Conservation (phyloP, 2,329 filamentous ascomycete species). For the Dothistroma pini region DNA sequence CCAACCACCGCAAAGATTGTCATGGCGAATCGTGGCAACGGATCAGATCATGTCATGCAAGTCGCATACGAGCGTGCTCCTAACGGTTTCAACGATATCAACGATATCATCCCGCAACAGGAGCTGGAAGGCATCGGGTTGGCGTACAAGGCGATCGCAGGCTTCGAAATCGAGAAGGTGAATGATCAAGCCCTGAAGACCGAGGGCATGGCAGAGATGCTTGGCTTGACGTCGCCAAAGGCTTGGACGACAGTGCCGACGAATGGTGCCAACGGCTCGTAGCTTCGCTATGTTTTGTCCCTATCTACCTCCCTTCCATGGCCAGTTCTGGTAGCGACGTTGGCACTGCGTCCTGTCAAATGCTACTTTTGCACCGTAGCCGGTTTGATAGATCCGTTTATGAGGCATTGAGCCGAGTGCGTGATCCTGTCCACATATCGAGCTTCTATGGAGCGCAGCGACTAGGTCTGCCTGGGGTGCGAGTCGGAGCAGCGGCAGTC, state of each 20-base stretch:
- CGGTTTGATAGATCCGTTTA: too few relatives aligned
- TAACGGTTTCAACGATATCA: slow-evolving; percentile 40
- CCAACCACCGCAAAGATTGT: slow-evolving; percentile 46
- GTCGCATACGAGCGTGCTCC: slow-evolving; percentile 45
- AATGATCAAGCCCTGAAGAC: slow-evolving; percentile 41
- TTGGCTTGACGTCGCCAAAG: slow-evolving; percentile 17
- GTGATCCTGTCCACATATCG: too few relatives aligned
- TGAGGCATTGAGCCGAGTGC: too few relatives aligned
- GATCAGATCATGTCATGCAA: slow-evolving; percentile 47
- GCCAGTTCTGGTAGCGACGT: not conserved
- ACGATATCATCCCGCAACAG: slow-evolving; percentile 29
- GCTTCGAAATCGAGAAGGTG: slow-evolving; percentile 46
- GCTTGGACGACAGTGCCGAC: not conserved
- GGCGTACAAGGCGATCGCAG: slow-evolving; percentile 41
- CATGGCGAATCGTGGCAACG: slow-evolving; percentile 46
- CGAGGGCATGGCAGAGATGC: slow-evolving; percentile 26
- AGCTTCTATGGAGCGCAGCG: too few relatives aligned
- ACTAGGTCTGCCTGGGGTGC: not conserved
- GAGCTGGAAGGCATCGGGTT: slow-evolving; percentile 26
- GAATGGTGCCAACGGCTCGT: not conserved
- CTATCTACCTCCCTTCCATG: not conserved
- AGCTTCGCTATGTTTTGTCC: not conserved
- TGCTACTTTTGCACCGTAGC: too few relatives aligned
- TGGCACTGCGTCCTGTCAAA: not conserved
- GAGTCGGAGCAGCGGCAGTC: not conserved